Evolutionary conservation across 306 rosid genomes (phyloP), one percentile per base, ranked within the genome.

Genomic region (Casuarina cunninghamiana): DNA sequence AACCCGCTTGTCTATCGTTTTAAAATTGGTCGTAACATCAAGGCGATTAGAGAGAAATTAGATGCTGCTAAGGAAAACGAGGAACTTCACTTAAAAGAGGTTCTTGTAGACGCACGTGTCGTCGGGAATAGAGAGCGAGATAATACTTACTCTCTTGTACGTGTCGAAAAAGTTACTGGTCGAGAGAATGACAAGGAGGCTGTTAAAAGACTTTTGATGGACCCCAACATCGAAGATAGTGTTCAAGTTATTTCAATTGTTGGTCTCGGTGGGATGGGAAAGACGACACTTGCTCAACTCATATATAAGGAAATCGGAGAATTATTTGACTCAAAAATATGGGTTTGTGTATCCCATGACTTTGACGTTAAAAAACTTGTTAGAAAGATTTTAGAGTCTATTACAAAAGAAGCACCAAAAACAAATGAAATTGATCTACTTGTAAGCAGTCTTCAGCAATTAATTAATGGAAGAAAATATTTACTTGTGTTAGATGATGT

Each of bases 191-290:
- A 79, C 4, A 73, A 65, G 74, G 26, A 43, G 35, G 16, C 6
- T 3, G 19, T 79, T 44, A 0, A 62, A 2, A 39, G 21, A 6
- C 2, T n/a, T 71, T 5, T 79, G 9, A 13, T 73, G 37, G 21
- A 53, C 16, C 39, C 68, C 16, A 15, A 5, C 26, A 2, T 42
- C n/a, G 8, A 65, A 3, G 41, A 73, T 0, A n/a, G 17, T 6
- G 62, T 76, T 51, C 17, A 62, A 0, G n/a, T 79, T 6, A 63
- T 79, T 72, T 60, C 82, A 1, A 65, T 79, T 1, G 21, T 79
- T 63, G 82, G 82, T 2, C 6, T 51, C 35, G 74, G 78, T 11
- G 78, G 82, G 50, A 35, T 73, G 9, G 78, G 82, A 48, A 79
- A 79, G 71, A 79, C 82, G 6, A 2, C 78, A 6, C 68, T 79